These are phyloP conservation scores for Coniochaeta pulveracea DNA, from an alignment of 2,329 filamentous ascomycete species.

Conservation along the genomic window DNA sequence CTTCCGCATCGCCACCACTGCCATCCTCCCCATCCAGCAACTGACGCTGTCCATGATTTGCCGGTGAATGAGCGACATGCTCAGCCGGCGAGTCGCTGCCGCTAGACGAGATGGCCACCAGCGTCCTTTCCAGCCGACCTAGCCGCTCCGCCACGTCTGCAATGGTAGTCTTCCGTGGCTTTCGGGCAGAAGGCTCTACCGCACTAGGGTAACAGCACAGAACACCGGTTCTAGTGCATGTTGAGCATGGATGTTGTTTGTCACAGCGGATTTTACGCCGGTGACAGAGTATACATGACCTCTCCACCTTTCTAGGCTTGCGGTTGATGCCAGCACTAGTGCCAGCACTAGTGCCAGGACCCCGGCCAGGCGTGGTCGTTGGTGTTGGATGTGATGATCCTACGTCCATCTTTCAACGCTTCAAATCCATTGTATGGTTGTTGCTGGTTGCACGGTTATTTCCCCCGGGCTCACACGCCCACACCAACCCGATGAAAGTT, in stretches of 20 bases:
- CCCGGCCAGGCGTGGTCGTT: too few species aligned
- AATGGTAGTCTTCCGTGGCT: conserved; percentile 12
- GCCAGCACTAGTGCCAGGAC: too few species aligned
- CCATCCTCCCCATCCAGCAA: neutral
- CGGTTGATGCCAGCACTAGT: too few species aligned
- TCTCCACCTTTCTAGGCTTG: conserved; percentile 5
- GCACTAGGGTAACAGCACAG: conserved; percentile 13
- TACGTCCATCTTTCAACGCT: too few species aligned
- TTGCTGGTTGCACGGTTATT: too few species aligned
- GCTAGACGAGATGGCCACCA: conserved; percentile 12
- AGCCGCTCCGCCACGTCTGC: conserved; percentile 13
- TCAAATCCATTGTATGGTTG: too few species aligned
- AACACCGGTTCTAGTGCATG: conserved; percentile 11
- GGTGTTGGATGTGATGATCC: too few species aligned
- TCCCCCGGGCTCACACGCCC: too few species aligned
- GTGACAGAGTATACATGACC: conserved; percentile 15
- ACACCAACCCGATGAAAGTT: too few species aligned
- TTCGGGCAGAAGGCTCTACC: conserved; percentile 5
- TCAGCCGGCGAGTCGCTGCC: neutral
- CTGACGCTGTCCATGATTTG: too few species aligned
- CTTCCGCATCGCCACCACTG: neutral
- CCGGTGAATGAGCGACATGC: too few species aligned
- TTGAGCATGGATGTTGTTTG: conserved; percentile 13
- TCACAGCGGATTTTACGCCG: conserved; percentile 15
- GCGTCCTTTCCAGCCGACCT: conserved; percentile 12